Evolutionary conservation across 2,329 filamentous ascomycete genomes (phyloP).

Genomic region (Calonectria pseudoturangicola): DNA sequence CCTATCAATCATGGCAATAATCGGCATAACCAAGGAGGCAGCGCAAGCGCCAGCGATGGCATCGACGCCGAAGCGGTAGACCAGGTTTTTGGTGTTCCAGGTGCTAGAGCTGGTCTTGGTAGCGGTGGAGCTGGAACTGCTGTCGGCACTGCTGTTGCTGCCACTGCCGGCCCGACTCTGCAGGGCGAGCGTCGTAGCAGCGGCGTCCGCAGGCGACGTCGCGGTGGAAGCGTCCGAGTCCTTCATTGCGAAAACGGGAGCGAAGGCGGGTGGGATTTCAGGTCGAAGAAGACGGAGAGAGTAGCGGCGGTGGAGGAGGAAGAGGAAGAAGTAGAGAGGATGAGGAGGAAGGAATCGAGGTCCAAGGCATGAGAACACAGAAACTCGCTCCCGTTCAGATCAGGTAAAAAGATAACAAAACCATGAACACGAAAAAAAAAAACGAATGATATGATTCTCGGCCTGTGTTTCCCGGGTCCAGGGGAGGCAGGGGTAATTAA

Average conservation of each 20-base stretch:
- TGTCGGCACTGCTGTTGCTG: slow-evolving; percentile 7
- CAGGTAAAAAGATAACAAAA: not conserved
- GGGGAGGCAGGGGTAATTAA: slow-evolving; percentile 3
- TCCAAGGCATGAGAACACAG: not conserved
- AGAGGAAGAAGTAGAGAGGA: too few relatives aligned
- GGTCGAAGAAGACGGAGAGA: slow-evolving; percentile 22
- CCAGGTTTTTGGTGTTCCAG: slow-evolving; percentile 88
- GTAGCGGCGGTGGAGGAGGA: not conserved
- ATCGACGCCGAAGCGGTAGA: slow-evolving; percentile 80
- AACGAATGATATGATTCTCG: slow-evolving; percentile 18
- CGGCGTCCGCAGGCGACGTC: slow-evolving; percentile 35
- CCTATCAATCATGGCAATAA: slow-evolving; percentile 93
- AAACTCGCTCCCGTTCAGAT: not conserved
- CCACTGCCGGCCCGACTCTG: slow-evolving; percentile 19
- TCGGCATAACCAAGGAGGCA: slow-evolving; percentile 84
- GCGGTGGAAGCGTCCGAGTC: slow-evolving; percentile 31
- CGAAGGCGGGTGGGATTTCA: slow-evolving; percentile 13
- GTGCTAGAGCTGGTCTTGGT: slow-evolving; percentile 19
- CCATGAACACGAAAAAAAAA: not conserved
- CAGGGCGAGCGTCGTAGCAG: slow-evolving; percentile 44
- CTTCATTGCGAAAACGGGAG: slow-evolving; percentile 29
- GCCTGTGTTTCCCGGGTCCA: slow-evolving; percentile 8
- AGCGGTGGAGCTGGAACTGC: slow-evolving; percentile 28
- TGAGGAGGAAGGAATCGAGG: slow-evolving; percentile 7
- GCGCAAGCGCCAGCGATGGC: slow-evolving; percentile 81